Evolutionary conservation across 192 early-diverging fungal species (phyloP), one percentile per base, ranked within the genome.

Genomic region (Entomortierella parvispora): DNA sequence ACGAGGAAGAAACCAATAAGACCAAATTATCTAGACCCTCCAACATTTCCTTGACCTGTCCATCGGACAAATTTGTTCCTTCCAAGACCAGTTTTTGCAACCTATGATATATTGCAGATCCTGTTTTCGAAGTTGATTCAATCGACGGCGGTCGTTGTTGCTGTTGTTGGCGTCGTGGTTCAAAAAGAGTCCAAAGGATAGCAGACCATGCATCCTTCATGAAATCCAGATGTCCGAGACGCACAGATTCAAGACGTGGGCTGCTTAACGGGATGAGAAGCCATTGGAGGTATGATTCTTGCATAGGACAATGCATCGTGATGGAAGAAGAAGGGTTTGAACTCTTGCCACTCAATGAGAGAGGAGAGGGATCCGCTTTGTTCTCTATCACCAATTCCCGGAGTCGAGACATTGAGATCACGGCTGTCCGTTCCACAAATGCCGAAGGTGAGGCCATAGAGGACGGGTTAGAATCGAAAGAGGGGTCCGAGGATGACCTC

Each of bases 61-160:
- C 29, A 47, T 65, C 64, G 29, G 53, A 65, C 18, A 65, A 28
- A 47, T 65, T 65, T 17, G 64, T 65, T 22, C 64, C 64, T 23
- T 65, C 26, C 8, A 65, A 48, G 18, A 47, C 47, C 29, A 65
- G 23, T 6, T 4, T 32, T 43, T 65, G 49, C 37, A 40, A 12
- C 37, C 12, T 40, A 12, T n/a, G n/a, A n/a, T n/a, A n/a, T n/a
- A n/a, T n/a, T n/a, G n/a, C n/a, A n/a, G n/a, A n/a, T n/a, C n/a
- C n/a, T n/a, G n/a, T n/a, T n/a, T n/a, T n/a, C n/a, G n/a, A n/a
- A n/a, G n/a, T n/a, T n/a, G 12, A 40, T 4, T 56, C 31, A 11
- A 28, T 65, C 4, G 53, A 40, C 26, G 34, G 54, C 18, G 31
- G 64, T 20, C 47, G 43, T 12, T 43, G 53, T 29, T 56, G 64